Conservation (phyloP, 371 early-diverging fungal genomes). For the Mortierella sp. region DNA sequence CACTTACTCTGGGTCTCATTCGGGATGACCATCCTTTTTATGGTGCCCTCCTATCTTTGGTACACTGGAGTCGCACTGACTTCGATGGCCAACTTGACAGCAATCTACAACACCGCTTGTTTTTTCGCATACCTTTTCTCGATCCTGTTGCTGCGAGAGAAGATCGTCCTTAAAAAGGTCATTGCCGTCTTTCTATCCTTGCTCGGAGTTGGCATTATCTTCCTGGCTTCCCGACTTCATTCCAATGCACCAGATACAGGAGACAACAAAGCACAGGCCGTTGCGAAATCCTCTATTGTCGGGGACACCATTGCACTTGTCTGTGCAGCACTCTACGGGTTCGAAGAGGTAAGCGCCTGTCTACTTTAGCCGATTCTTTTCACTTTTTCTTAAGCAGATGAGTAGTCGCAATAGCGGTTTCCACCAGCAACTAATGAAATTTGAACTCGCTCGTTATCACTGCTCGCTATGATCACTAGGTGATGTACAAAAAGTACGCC, state of each 20-base stretch:
- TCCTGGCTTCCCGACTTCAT: slow-evolving; percentile 51
- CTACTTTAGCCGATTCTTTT: too few relatives aligned
- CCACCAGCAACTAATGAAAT: too few relatives aligned
- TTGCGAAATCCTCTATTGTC: slow-evolving; percentile 20
- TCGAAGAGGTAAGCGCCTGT: slow-evolving; percentile 54
- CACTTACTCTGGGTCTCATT: slow-evolving; percentile 54
- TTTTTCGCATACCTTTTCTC: slow-evolving; percentile 87
- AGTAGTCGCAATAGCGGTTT: neutral
- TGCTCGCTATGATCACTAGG: slow-evolving; percentile 61
- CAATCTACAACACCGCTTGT: slow-evolving; percentile 84
- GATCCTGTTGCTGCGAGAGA: slow-evolving; percentile 72
- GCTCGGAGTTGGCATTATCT: slow-evolving; percentile 76
- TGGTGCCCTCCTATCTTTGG: slow-evolving; percentile 83
- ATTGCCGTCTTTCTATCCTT: slow-evolving; percentile 74
- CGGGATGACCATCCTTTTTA: slow-evolving; percentile 66
- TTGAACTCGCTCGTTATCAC: too few relatives aligned
- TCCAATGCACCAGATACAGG: slow-evolving; percentile 15
- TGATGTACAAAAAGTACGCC: slow-evolving; percentile 82
- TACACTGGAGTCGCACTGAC: slow-evolving; percentile 79
- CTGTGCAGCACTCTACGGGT: slow-evolving; percentile 68
- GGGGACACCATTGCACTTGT: slow-evolving; percentile 65
- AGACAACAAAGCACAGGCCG: slow-evolving; percentile 5
- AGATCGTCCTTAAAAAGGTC: slow-evolving; percentile 64
- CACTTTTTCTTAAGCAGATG: neutral
- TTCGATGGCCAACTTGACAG: slow-evolving; percentile 82